Percentiles rank a stretch among this genome's conserved stretches.
These are phyloP conservation scores for Raphanus hybrid DNA, from an alignment of 441 rosid genomes.

Conservation along the genomic window DNA sequence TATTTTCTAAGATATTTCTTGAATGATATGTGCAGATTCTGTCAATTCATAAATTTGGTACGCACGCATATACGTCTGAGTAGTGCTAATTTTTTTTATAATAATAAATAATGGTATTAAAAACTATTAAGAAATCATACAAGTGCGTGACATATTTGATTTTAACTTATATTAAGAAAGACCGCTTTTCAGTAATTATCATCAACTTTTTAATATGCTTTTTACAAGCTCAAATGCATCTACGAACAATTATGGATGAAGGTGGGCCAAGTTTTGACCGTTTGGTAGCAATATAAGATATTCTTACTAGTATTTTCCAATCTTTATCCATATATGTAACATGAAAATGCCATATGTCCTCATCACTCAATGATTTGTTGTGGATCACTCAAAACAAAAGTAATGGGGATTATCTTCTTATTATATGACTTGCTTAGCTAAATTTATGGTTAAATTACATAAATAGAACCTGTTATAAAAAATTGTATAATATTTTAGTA, in stretches of 20 bases:
- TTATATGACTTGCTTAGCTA: background rate
- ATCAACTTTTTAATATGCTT: slow-evolving; percentile 40
- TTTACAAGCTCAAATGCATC: slow-evolving; percentile 23
- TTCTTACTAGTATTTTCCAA: slow-evolving; percentile 16
- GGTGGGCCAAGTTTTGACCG: slow-evolving; percentile 43
- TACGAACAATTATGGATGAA: slow-evolving; percentile 34
- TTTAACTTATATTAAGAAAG: slow-evolving; percentile 13
- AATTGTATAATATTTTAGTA: background rate
- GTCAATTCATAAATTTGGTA: slow-evolving; percentile 8
- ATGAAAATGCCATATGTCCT: slow-evolving; percentile 24
- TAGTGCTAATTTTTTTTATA: background rate
- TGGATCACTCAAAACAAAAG: background rate
- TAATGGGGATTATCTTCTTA: background rate
- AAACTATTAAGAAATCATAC: slow-evolving; percentile 14
- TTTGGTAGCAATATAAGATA: slow-evolving; percentile 37
- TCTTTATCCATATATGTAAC: slow-evolving; percentile 14
- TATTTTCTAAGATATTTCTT: background rate
- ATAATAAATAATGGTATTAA: background rate
- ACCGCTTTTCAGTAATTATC: slow-evolving; percentile 42
- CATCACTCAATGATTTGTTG: slow-evolving; percentile 25
- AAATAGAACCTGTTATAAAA: background rate
- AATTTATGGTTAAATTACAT: background rate
- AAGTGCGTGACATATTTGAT: slow-evolving; percentile 26
- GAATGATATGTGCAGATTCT: slow-evolving; percentile 7
- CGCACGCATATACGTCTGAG: background rate